Conservation (phyloP, 2,329 filamentous ascomycete species). For the Claviceps maximensis region DNA sequence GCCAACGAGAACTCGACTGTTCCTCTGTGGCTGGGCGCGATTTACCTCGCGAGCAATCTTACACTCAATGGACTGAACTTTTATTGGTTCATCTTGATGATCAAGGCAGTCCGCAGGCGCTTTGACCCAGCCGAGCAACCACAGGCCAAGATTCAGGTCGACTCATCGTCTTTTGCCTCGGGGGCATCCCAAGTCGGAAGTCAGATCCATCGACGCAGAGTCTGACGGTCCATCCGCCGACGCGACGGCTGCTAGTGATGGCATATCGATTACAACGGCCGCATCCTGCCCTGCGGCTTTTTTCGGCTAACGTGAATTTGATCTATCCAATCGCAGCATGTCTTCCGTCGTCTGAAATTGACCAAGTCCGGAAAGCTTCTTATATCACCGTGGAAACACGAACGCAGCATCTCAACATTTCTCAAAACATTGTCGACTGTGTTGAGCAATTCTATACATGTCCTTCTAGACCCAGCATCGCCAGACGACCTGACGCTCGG, state of each 20-base stretch:
- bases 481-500: background rate
- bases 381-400: background rate
- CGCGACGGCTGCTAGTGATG: no score
- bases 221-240: no score
- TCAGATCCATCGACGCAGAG: constrained; percentile 18
- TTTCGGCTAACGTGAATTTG: background rate
- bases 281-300: background rate
- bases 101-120: constrained; percentile 62
- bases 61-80: constrained; percentile 65
- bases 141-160: constrained; percentile 16
- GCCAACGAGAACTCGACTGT: constrained; percentile 36
- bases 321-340: background rate
- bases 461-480: background rate
- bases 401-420: background rate
- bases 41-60: constrained; percentile 59
- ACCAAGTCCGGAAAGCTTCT: background rate
- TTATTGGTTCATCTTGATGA: constrained; percentile 83
- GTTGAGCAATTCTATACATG: background rate
- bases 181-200: constrained; percentile 9
- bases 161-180: constrained; percentile 18
- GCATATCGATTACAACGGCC: background rate
- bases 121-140: constrained; percentile 41
- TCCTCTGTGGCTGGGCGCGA: constrained; percentile 54
- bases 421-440: background rate
- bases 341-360: background rate